Base-by-base conservation (phyloP, 257 asterid genomes). In the Apocynum venetum region DNA sequence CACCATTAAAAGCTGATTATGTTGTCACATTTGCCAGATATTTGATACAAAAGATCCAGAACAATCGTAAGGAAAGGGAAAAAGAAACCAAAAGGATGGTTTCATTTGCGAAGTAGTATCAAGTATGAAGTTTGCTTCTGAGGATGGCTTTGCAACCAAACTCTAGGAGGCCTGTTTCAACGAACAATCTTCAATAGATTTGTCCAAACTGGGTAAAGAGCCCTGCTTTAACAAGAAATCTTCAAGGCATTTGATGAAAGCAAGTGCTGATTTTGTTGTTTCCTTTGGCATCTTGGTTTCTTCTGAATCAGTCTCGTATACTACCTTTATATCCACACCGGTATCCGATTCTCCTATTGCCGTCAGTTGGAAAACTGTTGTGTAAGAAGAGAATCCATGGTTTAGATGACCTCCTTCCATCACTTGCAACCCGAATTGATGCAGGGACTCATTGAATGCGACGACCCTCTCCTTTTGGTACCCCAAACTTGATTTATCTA, bases 231-330 rank as follows among this genome's bases (percentile, higher is more conserved):
- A 72, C 66, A 78, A 61, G 48, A 35, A 78, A 20, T n/a, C 59
- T 57, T 78, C 77, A 15, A 78, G 82, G 65, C 60, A 40, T 38
- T 72, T 78, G 73, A 78, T 72, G 38, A 78, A 78, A 61, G 13
- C 35, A 40, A 72, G 74, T 2, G 56, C n/a, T 4, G 57, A 43
- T 40, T 78, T 61, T 61, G 71, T 49, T 48, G 67, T 78, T 40
- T 48, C 73, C 57, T 63, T 52, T 4, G 79, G 72, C 79, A 60
- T 48, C 12, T 17, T 36, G 20, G 55, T 19, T 36, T 64, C 38
- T 20, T 76, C 73, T 64, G 40, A 73, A 4, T 64, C 73, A 35
- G 56, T 49, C 70, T 76, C 79, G 31, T 67, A 76, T 6, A 36
- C 12, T 15, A 76, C 79, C 73, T 76, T 76, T 48, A 76, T 43